A percentile compares a stretch with the other conserved stretches of the same genome.
Evolutionary conservation across 208 protist genomes (phyloP).

Genomic region (Wallacemonas sp.): DNA sequence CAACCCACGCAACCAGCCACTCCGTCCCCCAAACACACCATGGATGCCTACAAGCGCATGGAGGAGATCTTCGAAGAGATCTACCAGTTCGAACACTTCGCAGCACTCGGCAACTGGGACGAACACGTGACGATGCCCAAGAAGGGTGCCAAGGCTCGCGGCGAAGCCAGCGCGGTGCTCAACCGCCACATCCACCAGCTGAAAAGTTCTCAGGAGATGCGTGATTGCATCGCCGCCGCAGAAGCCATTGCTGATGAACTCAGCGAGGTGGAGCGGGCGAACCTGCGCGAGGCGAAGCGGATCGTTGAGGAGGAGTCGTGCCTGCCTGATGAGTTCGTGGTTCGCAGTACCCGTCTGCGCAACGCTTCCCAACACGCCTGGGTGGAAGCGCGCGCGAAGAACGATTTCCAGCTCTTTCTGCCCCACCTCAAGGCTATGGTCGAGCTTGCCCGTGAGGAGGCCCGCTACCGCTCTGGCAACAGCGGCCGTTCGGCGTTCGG

Average conservation of each 20-base stretch:
- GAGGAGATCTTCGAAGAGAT: constrained; percentile 40
- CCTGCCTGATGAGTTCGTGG: constrained; percentile 27
- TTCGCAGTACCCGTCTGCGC: constrained; percentile 16
- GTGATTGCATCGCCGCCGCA: constrained; percentile 20
- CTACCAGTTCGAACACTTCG: constrained; percentile 30
- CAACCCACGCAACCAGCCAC: background rate
- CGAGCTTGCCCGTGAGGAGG: constrained; percentile 30
- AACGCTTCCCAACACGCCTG: constrained; percentile 26
- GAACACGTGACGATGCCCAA: constrained; percentile 35
- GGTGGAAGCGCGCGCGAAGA: constrained; percentile 27
- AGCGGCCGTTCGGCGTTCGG: constrained; percentile 32
- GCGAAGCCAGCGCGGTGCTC: constrained; percentile 27
- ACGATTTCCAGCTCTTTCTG: constrained; percentile 38
- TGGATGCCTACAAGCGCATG: constrained; percentile 44
- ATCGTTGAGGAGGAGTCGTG: constrained; percentile 10
- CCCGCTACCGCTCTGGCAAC: constrained; percentile 15
- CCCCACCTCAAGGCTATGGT: constrained; percentile 40
- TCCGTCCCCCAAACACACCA: constrained; percentile 1
- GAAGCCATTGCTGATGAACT: constrained; percentile 13
- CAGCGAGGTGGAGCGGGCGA: constrained; percentile 25
- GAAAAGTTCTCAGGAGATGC: constrained; percentile 16
- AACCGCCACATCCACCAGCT: constrained; percentile 21
- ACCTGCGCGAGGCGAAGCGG: constrained; percentile 42
- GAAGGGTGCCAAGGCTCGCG: constrained; percentile 24
- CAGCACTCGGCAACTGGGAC: constrained; percentile 39